Percentiles rank a stretch among this genome's conserved stretches.
Evolutionary conservation across 306 rosid genomes (phyloP).

Genomic region (Amphicarpaea edgeworthii): DNA sequence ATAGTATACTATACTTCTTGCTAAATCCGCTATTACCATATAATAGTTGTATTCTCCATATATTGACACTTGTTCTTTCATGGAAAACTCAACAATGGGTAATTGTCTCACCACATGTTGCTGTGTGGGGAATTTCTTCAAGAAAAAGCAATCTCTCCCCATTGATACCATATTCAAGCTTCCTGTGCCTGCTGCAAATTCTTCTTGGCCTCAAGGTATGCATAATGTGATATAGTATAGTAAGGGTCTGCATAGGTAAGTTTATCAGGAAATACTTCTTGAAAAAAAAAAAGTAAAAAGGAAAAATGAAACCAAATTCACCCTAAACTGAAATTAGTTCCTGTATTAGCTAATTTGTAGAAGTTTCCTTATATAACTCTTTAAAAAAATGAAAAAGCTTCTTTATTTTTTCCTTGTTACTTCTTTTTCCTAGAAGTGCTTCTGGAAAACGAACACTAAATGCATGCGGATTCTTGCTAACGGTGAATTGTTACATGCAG

Average conservation of each 20-base stretch:
- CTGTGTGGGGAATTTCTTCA: slow-evolving; percentile 37
- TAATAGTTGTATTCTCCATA: not conserved
- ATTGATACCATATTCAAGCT: slow-evolving; percentile 63
- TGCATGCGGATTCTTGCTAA: not conserved
- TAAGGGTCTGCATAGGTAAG: too few relatives aligned
- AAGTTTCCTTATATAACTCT: too few relatives aligned
- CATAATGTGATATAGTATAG: not conserved
- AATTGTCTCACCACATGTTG: slow-evolving; percentile 40
- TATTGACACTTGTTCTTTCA: not conserved
- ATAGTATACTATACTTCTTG: not conserved
- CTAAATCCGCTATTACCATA: not conserved
- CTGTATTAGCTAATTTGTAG: too few relatives aligned
- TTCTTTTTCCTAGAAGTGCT: too few relatives aligned
- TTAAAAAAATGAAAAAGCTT: too few relatives aligned
- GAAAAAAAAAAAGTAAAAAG: too few relatives aligned
- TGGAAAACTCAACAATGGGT: slow-evolving; percentile 51
- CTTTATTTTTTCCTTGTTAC: too few relatives aligned
- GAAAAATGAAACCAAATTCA: too few relatives aligned
- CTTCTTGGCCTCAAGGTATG: slow-evolving; percentile 55
- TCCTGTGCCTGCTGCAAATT: slow-evolving; percentile 54
- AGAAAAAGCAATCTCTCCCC: slow-evolving; percentile 48
- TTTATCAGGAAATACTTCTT: too few relatives aligned
- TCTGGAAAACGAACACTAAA: too few relatives aligned
- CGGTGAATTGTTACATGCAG: slow-evolving; percentile 26
- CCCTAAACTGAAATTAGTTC: too few relatives aligned